phyloP scores from a whole-genome alignment of 805 yeast species.

The Candida golubevii region DNA sequence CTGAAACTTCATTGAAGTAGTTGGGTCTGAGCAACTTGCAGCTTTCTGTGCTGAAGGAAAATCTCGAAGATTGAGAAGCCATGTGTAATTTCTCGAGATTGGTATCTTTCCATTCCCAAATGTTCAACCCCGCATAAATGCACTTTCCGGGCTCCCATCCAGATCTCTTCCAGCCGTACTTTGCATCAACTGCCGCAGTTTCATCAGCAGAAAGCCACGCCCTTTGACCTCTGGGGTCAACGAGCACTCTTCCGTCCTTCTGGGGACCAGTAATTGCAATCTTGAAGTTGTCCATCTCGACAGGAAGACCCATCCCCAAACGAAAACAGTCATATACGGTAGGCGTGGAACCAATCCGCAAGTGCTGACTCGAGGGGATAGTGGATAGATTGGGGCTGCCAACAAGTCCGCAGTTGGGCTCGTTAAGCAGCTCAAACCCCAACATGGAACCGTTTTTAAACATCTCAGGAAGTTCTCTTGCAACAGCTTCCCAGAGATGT shows the following conservation, averaged over 20 bases:
- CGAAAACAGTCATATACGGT: slow-evolving; percentile 69
- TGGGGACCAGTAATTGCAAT: slow-evolving; percentile 76
- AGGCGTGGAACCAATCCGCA: slow-evolving; percentile 79
- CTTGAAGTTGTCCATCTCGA: slow-evolving; percentile 63
- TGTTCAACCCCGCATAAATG: slow-evolving; percentile 73
- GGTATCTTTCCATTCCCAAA: slow-evolving; percentile 54
- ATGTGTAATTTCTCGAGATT: slow-evolving; percentile 20
- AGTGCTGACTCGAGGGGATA: slow-evolving; percentile 58
- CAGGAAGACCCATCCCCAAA: slow-evolving; percentile 73
- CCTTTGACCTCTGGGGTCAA: slow-evolving; percentile 62
- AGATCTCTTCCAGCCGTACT: slow-evolving; percentile 67
- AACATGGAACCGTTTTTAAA: slow-evolving; percentile 45
- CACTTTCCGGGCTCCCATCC: slow-evolving; percentile 74
- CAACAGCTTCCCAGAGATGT: slow-evolving; percentile 30
- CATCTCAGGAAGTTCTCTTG: slow-evolving; percentile 28
- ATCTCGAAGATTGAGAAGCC: slow-evolving; percentile 28
- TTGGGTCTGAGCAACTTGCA: slow-evolving; percentile 29
- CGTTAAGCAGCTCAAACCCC: slow-evolving; percentile 85
- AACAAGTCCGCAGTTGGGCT: slow-evolving; percentile 73
- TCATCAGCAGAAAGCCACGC: slow-evolving; percentile 65
- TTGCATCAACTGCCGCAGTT: slow-evolving; percentile 43
- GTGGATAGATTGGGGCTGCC: slow-evolving; percentile 54
- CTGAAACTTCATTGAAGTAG: slow-evolving; percentile 27
- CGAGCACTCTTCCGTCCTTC: slow-evolving; percentile 48
- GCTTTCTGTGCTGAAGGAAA: slow-evolving; percentile 12